A percentile compares a stretch with the other conserved stretches of the same genome.
phyloP scores from a whole-genome alignment of 2,329 filamentous ascomycete species.

The Diplodia intermedia region DNA sequence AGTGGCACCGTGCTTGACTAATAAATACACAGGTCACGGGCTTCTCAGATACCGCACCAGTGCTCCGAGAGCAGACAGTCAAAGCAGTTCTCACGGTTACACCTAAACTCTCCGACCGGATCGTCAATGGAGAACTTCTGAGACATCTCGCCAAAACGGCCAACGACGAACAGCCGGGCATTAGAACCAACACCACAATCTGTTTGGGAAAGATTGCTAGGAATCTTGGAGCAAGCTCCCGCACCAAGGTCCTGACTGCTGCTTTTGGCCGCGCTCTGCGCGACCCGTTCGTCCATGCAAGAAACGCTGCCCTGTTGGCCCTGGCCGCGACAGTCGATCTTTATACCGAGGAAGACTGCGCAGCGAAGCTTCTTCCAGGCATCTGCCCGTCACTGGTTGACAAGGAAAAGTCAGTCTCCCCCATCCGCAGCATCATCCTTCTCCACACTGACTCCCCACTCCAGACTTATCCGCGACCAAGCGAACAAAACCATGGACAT shows the following conservation, averaged over 20 bases:
- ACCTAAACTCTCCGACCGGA: constrained; percentile 86
- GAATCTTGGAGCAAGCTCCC: constrained; percentile 75
- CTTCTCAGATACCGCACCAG: constrained; percentile 87
- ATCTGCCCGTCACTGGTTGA: constrained; percentile 87
- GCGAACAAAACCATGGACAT: constrained; percentile 87
- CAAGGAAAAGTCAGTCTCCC: constrained; percentile 74
- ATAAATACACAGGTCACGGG: constrained; percentile 73
- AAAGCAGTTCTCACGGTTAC: constrained; percentile 91
- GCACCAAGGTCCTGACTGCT: constrained; percentile 89
- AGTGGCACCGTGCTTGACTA: constrained; percentile 36
- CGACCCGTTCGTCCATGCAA: constrained; percentile 93
- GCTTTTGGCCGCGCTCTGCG: constrained; percentile 88
- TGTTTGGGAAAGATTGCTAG: constrained; percentile 96
- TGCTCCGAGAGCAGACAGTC: constrained; percentile 93
- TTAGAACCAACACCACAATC: constrained; percentile 97
- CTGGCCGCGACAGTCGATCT: constrained; percentile 83
- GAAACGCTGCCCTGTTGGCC: constrained; percentile 87
- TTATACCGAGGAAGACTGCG: constrained; percentile 90
- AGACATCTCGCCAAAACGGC: constrained; percentile 92
- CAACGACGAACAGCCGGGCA: constrained; percentile 96
- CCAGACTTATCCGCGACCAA: constrained; percentile 78
- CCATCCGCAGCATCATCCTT: neutral
- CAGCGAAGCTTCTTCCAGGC: constrained; percentile 79
- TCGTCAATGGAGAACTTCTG: constrained; percentile 90
- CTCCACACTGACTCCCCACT: constrained; percentile 43